A percentile compares a stretch with the other conserved stretches of the same genome.
Evolutionary conservation across 208 protist species (phyloP).

Genomic region (Wallacemonas sp.): DNA sequence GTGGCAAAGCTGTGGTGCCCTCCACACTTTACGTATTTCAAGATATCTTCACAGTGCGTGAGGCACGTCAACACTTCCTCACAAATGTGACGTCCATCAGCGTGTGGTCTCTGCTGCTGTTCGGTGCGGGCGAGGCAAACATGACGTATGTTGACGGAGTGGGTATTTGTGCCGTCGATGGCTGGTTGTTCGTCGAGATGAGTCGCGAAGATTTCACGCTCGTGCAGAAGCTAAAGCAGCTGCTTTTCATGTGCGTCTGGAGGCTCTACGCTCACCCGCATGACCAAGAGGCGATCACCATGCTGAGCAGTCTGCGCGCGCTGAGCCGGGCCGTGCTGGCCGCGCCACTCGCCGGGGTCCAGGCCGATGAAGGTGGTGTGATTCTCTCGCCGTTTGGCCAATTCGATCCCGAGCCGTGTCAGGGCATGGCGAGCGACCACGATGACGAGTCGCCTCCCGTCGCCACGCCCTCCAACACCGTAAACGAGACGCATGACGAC

Average conservation of each 20-base stretch:
- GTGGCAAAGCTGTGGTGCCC: background rate
- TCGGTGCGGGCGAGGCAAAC: constrained; percentile 67
- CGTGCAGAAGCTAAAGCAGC: constrained; percentile 39
- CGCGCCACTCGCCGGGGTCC: constrained; percentile 32
- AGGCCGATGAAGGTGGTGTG: too few species aligned
- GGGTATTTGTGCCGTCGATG: constrained; percentile 65
- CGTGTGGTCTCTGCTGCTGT: constrained; percentile 83
- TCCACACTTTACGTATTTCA: constrained; percentile 81
- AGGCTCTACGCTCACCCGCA: constrained; percentile 59
- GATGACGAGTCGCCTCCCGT: too few species aligned
- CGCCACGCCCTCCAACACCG: too few species aligned
- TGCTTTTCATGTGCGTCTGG: constrained; percentile 54
- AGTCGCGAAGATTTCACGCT: constrained; percentile 36
- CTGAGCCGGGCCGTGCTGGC: constrained; percentile 60
- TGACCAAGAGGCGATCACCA: constrained; percentile 54
- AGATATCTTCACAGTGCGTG: constrained; percentile 63
- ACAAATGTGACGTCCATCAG: constrained; percentile 73
- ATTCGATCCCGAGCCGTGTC: too few species aligned
- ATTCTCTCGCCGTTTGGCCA: too few species aligned
- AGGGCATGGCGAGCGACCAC: too few species aligned
- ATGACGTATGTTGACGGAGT: constrained; percentile 46
- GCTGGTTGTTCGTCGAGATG: constrained; percentile 73
- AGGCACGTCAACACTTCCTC: constrained; percentile 61
- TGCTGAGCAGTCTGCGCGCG: constrained; percentile 43
- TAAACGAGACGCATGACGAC: too few species aligned